Evolutionary conservation across 2,329 filamentous ascomycete species (phyloP), one percentile per base, ranked within the genome.

Genomic region (Mariannaea sp.): DNA sequence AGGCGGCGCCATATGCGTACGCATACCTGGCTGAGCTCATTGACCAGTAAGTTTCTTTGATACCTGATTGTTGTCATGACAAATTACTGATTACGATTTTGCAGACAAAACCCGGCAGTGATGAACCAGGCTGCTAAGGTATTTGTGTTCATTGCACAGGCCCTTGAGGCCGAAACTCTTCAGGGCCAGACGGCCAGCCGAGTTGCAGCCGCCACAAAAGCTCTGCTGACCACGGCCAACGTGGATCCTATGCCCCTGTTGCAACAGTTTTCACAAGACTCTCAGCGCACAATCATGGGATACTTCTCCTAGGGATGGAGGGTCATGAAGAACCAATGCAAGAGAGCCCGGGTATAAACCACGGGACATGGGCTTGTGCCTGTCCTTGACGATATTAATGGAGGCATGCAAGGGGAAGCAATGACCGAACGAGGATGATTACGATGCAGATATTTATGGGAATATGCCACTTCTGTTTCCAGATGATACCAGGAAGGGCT

Each of bases 1-100:
- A 99, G 76, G 94, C 94, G 4, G 94, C 94, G 16, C 94, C 94
- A 12, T 97, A 95, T 71, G 92, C 92, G 1, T 99, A 99, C 70
- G 87, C 87, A 38, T 99, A 96, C 75, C 78, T 99, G 53, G 87
- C 90, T 10, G 88, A 96, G 70, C 75, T 99, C 58, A 97, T 97
- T 70, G 89, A 95, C 63, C 89, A 95, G 94, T 97, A 85, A 83
- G 92, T 87, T 53, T 43, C 10, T 29, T 19, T 1, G 4, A 13
- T 27, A 7, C 19, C 22, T 17, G 19, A 4, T 32, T 9, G 5
- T 10, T 1, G n/a, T 14, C 12, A 6, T 14, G n/a, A 12, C 30
- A 33, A 49, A 8, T 27, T 38, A 56, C 69, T 73, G 58, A 75
- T 66, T 48, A 58, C 9, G 13, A 5, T 33, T 16, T 41, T 44